Conservation (phyloP, 2,329 filamentous ascomycete genomes). For the Pseudohalonectria lignicola region DNA sequence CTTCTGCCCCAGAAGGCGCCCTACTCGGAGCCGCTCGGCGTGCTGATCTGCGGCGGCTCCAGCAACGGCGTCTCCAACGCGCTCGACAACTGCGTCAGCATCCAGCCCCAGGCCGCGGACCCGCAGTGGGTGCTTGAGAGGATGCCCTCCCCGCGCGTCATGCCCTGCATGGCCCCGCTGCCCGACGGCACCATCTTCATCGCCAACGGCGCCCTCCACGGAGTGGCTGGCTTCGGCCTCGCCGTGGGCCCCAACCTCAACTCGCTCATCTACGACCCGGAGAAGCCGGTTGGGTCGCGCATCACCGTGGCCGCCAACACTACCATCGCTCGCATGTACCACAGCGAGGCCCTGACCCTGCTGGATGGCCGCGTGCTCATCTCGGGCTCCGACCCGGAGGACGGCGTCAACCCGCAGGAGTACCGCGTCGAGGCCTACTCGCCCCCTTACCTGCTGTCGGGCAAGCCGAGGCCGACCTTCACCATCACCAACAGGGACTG, state of each 20-base stretch:
- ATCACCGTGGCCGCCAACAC: constrained; percentile 45
- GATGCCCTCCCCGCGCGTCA: constrained; percentile 45
- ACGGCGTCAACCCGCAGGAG: constrained; percentile 33
- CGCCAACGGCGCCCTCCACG: constrained; percentile 37
- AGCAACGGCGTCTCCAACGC: constrained; percentile 34
- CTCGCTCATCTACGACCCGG: constrained; percentile 42
- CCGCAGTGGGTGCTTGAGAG: constrained; percentile 45
- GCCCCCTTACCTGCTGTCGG: constrained; percentile 40
- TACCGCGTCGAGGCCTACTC: constrained; percentile 42
- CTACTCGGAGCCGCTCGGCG: constrained; percentile 32
- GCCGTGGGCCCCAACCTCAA: constrained; percentile 33
- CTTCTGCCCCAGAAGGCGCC: constrained; percentile 43
- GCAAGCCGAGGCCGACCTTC: constrained; percentile 32
- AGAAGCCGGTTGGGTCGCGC: constrained; percentile 30
- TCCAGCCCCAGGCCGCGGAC: constrained; percentile 33
- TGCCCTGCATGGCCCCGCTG: constrained; percentile 40
- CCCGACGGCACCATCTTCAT: constrained; percentile 47
- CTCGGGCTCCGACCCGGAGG: constrained; percentile 35
- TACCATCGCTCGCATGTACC: constrained; percentile 42
- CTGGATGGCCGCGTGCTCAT: constrained; percentile 44
- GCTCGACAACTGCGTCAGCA: constrained; percentile 49
- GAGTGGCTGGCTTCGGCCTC: constrained; percentile 42
- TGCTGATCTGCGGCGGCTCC: constrained; percentile 46
- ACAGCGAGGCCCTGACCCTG: constrained; percentile 42
- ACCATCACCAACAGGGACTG: constrained; percentile 34